Conservation (phyloP, 148 eudicot species). For the Silene latifolia region DNA sequence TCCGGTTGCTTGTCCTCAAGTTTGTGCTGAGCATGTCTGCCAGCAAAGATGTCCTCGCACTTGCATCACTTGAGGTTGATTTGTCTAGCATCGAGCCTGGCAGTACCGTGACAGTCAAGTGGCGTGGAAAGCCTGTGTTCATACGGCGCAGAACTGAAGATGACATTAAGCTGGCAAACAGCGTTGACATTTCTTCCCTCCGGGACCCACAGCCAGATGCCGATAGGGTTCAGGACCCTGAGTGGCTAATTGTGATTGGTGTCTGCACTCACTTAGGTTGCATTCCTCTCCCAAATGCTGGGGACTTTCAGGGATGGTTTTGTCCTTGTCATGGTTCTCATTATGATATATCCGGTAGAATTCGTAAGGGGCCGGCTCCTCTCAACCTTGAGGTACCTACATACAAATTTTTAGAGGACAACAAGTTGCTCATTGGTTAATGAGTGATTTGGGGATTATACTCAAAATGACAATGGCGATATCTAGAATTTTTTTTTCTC, state of each 20-base stretch:
- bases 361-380: slow-evolving; percentile 75
- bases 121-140: slow-evolving; percentile 84
- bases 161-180: slow-evolving; percentile 57
- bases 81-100: slow-evolving; percentile 69
- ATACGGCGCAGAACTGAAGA: slow-evolving; percentile 62
- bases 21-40: slow-evolving; percentile 82
- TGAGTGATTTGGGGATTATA: background rate
- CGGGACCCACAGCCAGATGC: slow-evolving; percentile 68
- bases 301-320: slow-evolving; percentile 71
- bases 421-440: slow-evolving; percentile 61
- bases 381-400: slow-evolving; percentile 72
- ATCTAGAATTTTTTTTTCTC: slow-evolving; percentile 26
- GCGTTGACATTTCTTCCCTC: slow-evolving; percentile 50
- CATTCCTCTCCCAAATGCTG: slow-evolving; percentile 75
- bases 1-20: slow-evolving; percentile 66
- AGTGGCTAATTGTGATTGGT: slow-evolving; percentile 72
- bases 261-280: slow-evolving; percentile 80
- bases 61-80: slow-evolving; percentile 73
- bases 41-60: slow-evolving; percentile 68
- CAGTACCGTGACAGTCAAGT: slow-evolving; percentile 68
- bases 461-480: slow-evolving; percentile 20
- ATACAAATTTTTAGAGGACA: slow-evolving; percentile 65
- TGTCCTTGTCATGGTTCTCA: slow-evolving; percentile 88
- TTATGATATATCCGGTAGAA: slow-evolving; percentile 69
- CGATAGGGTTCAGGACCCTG: slow-evolving; percentile 63